A percentile compares a stretch with the other conserved stretches of the same genome.
phyloP scores from a whole-genome alignment of 1,139 yeast genomes.

The Chernovozyma aurita region DNA sequence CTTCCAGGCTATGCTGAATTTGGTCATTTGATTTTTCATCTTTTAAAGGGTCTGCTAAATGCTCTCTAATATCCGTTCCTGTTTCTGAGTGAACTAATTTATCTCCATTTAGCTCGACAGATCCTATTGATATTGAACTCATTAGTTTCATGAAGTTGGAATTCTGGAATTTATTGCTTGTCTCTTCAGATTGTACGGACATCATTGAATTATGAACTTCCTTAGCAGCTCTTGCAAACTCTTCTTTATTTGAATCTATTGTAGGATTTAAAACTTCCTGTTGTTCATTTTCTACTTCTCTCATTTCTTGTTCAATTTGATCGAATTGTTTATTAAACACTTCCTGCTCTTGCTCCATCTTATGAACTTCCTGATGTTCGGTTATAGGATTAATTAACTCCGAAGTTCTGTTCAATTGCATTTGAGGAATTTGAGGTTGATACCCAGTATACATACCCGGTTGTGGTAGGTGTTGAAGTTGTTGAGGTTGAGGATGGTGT shows the following conservation, averaged over 20 bases:
- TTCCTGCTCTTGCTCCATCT: conserved; percentile 22
- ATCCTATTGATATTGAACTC: conserved; percentile 33
- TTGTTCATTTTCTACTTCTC: conserved; percentile 9
- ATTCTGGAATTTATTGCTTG: conserved; percentile 31
- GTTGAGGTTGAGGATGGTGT: conserved; percentile 6
- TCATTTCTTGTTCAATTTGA: conserved; percentile 31
- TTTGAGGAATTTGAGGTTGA: conserved; percentile 1
- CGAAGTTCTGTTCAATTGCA: conserved; percentile 8
- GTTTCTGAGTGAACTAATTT: conserved; percentile 26
- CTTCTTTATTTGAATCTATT: conserved; percentile 24
- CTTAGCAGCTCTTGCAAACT: conserved; percentile 40
- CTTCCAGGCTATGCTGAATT: conserved; percentile 3
- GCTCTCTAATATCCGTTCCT: conserved; percentile 27
- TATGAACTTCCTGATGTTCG: conserved; percentile 31
- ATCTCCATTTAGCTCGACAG: conserved; percentile 40
- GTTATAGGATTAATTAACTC: conserved; percentile 15
- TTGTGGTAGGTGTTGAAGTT: conserved; percentile 6
- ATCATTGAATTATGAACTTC: conserved; percentile 33
- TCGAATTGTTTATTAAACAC: conserved; percentile 35
- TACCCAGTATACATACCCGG: too few relatives aligned
- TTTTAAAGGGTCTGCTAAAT: conserved; percentile 20
- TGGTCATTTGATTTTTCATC: conserved; percentile 4
- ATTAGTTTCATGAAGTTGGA: conserved; percentile 40
- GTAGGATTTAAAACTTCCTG: conserved; percentile 6
- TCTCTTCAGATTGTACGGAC: conserved; percentile 17